Evolutionary conservation across 768 basidiomycete species (phyloP).

Genomic region (Symmetrospora coprosmae): DNA sequence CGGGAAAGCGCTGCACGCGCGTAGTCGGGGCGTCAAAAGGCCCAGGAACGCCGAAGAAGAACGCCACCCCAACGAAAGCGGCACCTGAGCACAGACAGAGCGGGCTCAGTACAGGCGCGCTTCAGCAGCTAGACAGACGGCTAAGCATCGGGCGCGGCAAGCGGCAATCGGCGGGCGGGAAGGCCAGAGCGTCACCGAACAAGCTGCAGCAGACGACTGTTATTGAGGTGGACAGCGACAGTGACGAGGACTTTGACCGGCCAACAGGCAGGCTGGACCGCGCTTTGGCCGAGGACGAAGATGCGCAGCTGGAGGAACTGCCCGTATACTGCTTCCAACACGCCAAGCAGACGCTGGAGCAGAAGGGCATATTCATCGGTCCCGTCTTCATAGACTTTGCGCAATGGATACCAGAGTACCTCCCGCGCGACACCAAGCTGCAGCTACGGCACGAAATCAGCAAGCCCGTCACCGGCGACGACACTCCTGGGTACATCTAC

Average conservation of each 20-base stretch:
- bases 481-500: slow-evolving; percentile 18
- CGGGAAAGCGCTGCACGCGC: slow-evolving; percentile 20
- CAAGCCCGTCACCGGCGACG: not conserved
- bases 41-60: not conserved
- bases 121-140: slow-evolving; percentile 18
- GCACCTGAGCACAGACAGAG: not conserved
- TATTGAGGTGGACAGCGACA: not conserved
- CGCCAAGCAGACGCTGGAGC: slow-evolving; percentile 22
- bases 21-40: not conserved
- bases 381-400: slow-evolving; percentile 2
- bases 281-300: not conserved
- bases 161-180: too few relatives aligned
- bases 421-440: slow-evolving; percentile 20
- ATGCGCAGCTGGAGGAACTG: slow-evolving; percentile 11
- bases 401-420: slow-evolving; percentile 20
- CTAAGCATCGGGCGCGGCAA: slow-evolving; percentile 5
- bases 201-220: not conserved
- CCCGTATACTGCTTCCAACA: slow-evolving; percentile 24
- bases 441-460: slow-evolving; percentile 24
- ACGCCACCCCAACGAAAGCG: not conserved
- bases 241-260: not conserved
- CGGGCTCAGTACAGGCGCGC: not conserved
- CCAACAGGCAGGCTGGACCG: too few relatives aligned
- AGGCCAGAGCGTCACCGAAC: not conserved
- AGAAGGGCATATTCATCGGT: slow-evolving; percentile 12